Evolutionary conservation across 1,139 yeast genomes (phyloP), one percentile per base, ranked within the genome.

Genomic region (Zygosaccharomyces sapae): DNA sequence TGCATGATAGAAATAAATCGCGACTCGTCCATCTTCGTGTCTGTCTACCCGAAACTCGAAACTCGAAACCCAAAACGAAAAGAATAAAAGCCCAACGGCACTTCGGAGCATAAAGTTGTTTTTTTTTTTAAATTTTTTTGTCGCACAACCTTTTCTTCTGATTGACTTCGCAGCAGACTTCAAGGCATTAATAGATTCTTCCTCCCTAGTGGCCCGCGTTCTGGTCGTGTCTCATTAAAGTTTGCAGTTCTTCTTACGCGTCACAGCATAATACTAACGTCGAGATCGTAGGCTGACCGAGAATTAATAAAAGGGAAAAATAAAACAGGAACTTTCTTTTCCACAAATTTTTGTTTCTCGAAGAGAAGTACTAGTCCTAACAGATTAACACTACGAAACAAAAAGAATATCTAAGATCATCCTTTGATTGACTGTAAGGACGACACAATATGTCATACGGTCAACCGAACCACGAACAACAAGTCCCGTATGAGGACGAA

Each of bases 401-500:
- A 35, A n/a, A 22, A 9, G 16, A 35, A 35, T 10, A 25, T 19
- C 29, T 24, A 22, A n/a, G 7, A 25, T 35, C 7, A 24, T 35
- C 39, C 33, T 5, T 9, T 31, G 19, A 31, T 31, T 31, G 34
- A 31, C 34, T 31, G 34, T 31, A 31, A 31, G 34, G 34, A 31
- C 34, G 18, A 31, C 34, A 16, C 27, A 43, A 44, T 43, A 49
- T 51, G 52, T 53, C 55, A 47, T 51, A 52, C 36, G 51, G 51
- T 36, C 52, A 49, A 46, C 52, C 52, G 31, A 44, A 44, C 43
- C 34, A 31, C 30, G 46, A 34, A 22, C 38, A 49, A 22, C 49
- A 49, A 31, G 37, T 27, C 29, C 48, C 51, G 12, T 50, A 50
- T 41, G 52, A 46, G 47, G 53, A 50, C 33, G 46, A 45, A 33